Conservation (phyloP, 805 yeast species). For the Wickerhamomyces queroliae region DNA sequence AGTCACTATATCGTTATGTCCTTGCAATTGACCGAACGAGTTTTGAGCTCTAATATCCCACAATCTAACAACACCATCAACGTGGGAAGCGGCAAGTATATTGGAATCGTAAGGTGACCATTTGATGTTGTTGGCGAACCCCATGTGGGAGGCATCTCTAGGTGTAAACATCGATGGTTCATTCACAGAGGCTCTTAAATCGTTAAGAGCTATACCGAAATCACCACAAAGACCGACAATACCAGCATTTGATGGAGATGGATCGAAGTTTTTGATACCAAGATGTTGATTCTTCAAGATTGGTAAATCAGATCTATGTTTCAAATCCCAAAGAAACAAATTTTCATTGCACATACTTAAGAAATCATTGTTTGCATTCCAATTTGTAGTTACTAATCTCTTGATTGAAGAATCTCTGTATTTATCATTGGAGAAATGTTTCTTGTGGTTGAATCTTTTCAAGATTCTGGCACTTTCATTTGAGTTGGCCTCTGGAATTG, state of each 20-base stretch:
- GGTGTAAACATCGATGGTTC: constrained; percentile 39
- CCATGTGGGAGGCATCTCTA: constrained; percentile 20
- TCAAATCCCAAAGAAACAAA: constrained; percentile 70
- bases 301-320: constrained; percentile 54
- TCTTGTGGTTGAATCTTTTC: constrained; percentile 73
- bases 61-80: constrained; percentile 48
- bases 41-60: constrained; percentile 71
- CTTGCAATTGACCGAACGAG: constrained; percentile 45
- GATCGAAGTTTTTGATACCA: constrained; percentile 48
- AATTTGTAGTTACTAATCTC: constrained; percentile 12
- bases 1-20: constrained; percentile 51
- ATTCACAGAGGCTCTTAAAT: constrained; percentile 41
- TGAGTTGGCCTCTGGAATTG: constrained; percentile 51
- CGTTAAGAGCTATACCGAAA: constrained; percentile 72
- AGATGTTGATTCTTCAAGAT: constrained; percentile 43
- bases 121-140: constrained; percentile 37
- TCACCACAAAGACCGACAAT: constrained; percentile 60
- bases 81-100: constrained; percentile 59
- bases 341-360: constrained; percentile 63
- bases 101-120: constrained; percentile 64
- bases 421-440: constrained; percentile 40
- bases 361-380: constrained; percentile 33
- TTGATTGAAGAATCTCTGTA: constrained; percentile 11
- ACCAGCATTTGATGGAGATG: constrained; percentile 40
- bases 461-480: constrained; percentile 63